Evolutionary conservation across 176 grass and related monocot species (phyloP), one percentile per base, ranked within the genome.

Genomic region (Paspalum notatum): DNA sequence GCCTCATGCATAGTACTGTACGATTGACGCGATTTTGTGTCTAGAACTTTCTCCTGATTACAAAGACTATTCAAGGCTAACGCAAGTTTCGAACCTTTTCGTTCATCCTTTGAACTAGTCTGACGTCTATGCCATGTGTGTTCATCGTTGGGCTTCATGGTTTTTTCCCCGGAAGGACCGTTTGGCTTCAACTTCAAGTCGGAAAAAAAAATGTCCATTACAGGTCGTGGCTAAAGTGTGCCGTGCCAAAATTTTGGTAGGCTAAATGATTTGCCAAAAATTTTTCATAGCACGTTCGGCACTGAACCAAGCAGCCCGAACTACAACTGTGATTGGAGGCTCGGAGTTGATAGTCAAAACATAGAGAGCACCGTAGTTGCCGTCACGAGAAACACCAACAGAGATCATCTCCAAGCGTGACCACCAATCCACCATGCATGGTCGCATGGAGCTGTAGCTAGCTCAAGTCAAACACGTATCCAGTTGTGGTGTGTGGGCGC

Each of bases 371-470:
- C 12, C 37, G 50, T 58, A 14, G 61, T 75, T 75, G 9, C 26
- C 69, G 5, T 48, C 84, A 86, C 60, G 69, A 65, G 67, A 16
- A 44, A 51, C 74, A 78, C 11, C 75, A 78, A 17, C 20, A 69
- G 21, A 42, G 37, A 26, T 42, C 37, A 80, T 55, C 22, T 51
- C 17, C 48, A 66, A 5, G 15, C 66, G 24, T 65, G 59, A 56
- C 58, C 59, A 67, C 20, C 68, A n/a, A n/a, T n/a, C n/a, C n/a
- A n/a, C n/a, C n/a, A n/a, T n/a, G n/a, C n/a, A n/a, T n/a, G n/a
- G n/a, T n/a, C n/a, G n/a, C n/a, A 57, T 18, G 42, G 17, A 20
- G 60, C 37, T 56, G 38, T 9, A 42, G 52, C 2, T 32, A 51
- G 26, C 15, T 63, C 3, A 13, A 20, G 60, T 63, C 63, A 54